phyloP scores from a whole-genome alignment of 2,329 filamentous ascomycete genomes.

The Fonsecaea pedrosoi region DNA sequence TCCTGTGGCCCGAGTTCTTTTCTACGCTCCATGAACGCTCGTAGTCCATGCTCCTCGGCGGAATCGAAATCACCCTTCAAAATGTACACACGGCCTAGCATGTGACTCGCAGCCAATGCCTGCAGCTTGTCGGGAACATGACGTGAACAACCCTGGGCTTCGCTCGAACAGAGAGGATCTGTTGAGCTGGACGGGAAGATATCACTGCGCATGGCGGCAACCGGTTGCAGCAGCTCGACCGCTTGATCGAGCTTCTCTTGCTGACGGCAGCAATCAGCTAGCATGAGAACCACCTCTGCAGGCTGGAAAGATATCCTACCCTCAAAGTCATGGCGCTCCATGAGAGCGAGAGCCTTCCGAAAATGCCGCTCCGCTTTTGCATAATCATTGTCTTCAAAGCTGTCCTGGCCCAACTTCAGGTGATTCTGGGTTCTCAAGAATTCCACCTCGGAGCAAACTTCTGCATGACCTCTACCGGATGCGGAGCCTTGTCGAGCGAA shows the following conservation, averaged over 20 bases:
- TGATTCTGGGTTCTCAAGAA: conserved; percentile 34
- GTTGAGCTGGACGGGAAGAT: conserved; percentile 23
- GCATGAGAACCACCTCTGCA: conserved; percentile 36
- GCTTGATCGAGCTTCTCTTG: conserved; percentile 39
- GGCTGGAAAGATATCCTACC: conserved; percentile 35
- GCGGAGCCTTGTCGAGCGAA: neutral
- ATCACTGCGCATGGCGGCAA: conserved; percentile 28
- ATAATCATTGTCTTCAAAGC: conserved; percentile 31
- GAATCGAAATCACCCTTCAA: conserved; percentile 33
- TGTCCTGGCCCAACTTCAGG: conserved; percentile 35
- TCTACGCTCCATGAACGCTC: conserved; percentile 33
- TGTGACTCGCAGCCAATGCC: conserved; percentile 34
- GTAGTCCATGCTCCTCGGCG: conserved; percentile 35
- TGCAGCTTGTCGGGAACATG: conserved; percentile 27
- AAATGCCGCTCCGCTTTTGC: conserved; percentile 37
- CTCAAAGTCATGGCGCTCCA: conserved; percentile 36
- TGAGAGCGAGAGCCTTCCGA: conserved; percentile 33
- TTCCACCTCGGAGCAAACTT: conserved; percentile 31
- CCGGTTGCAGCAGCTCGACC: conserved; percentile 32
- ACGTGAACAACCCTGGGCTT: conserved; percentile 4
- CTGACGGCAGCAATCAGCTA: conserved; percentile 34
- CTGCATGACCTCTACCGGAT: conserved; percentile 3
- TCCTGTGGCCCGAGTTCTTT: conserved; percentile 35
- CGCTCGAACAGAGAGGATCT: neutral
- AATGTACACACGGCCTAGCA: conserved; percentile 34